Evolutionary conservation across 2,329 filamentous ascomycete species (phyloP).

Genomic region (Didymella pomorum): DNA sequence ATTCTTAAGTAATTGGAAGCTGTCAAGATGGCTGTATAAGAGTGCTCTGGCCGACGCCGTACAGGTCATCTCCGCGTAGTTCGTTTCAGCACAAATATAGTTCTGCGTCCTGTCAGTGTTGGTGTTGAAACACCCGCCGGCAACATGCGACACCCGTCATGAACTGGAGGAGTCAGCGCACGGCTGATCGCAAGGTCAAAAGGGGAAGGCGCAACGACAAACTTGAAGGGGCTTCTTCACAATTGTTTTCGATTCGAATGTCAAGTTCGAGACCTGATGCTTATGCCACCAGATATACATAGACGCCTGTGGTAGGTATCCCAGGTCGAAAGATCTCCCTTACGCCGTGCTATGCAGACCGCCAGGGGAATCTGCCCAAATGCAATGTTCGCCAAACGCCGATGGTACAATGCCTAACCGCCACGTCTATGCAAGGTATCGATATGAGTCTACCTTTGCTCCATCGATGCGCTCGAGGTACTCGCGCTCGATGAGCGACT

Average conservation of each 20-base stretch:
- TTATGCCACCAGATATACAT: slow-evolving; percentile 5
- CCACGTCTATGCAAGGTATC: slow-evolving; percentile 69
- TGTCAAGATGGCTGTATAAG: not conserved
- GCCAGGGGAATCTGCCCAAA: slow-evolving; percentile 19
- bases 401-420: slow-evolving; percentile 1
- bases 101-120: slow-evolving; percentile 7
- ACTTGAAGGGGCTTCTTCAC: not conserved
- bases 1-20: not conserved
- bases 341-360: slow-evolving; percentile 20
- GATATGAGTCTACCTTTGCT: slow-evolving; percentile 68
- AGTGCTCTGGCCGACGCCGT: not conserved
- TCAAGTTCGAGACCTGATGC: slow-evolving; percentile 3
- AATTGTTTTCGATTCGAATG: slow-evolving; percentile 3
- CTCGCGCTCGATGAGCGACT: slow-evolving; percentile 77
- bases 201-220: not conserved
- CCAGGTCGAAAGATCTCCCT: slow-evolving; percentile 5
- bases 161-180: slow-evolving; percentile 1
- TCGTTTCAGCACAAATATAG: slow-evolving; percentile 2
- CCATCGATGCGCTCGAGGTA: slow-evolving; percentile 81
- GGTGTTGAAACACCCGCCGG: slow-evolving; percentile 15
- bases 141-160: slow-evolving; percentile 10
- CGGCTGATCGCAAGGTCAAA: not conserved
- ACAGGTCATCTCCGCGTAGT: not conserved
- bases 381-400: slow-evolving; percentile 24
- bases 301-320: slow-evolving; percentile 5